Conservation (phyloP, 345 rosid species). For the Hibiscus mutabilis region DNA sequence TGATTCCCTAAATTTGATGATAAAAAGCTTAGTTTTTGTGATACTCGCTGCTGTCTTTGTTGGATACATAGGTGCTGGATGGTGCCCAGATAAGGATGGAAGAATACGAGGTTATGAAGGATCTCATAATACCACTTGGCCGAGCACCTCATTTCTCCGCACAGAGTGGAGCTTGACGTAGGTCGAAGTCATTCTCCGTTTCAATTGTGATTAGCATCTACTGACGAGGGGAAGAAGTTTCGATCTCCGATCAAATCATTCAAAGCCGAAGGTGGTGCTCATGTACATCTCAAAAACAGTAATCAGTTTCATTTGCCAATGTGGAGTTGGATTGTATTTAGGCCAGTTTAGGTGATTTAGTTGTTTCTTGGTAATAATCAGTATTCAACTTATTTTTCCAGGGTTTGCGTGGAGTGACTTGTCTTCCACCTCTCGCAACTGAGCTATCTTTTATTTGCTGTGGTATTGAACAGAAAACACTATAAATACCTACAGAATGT, state of each 20-base stretch:
- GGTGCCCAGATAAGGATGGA: slow-evolving; percentile 55
- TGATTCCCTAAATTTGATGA: not conserved
- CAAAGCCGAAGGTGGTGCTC: not conserved
- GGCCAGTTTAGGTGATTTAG: no score
- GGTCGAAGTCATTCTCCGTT: not conserved
- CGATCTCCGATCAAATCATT: not conserved
- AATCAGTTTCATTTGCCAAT: no score
- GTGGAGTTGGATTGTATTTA: no score
- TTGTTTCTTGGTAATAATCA: no score
- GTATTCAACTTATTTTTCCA: no score
- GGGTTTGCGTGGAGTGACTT: no score
- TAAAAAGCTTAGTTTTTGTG: not conserved
- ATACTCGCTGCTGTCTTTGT: slow-evolving; percentile 8
- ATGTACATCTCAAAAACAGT: not conserved
- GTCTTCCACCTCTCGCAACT: no score
- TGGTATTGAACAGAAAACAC: no score
- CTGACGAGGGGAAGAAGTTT: not conserved
- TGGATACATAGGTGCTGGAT: slow-evolving; percentile 49
- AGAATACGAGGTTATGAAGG: slow-evolving; percentile 79
- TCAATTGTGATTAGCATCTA: not conserved
- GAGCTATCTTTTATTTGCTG: no score
- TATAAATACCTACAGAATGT: no score
- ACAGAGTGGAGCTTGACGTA: not conserved
- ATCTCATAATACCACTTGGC: slow-evolving; percentile 70
- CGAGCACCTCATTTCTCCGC: slow-evolving; percentile 20